Conservation (phyloP, 2,329 filamentous ascomycete genomes). For the Exophiala alcalophila region DNA sequence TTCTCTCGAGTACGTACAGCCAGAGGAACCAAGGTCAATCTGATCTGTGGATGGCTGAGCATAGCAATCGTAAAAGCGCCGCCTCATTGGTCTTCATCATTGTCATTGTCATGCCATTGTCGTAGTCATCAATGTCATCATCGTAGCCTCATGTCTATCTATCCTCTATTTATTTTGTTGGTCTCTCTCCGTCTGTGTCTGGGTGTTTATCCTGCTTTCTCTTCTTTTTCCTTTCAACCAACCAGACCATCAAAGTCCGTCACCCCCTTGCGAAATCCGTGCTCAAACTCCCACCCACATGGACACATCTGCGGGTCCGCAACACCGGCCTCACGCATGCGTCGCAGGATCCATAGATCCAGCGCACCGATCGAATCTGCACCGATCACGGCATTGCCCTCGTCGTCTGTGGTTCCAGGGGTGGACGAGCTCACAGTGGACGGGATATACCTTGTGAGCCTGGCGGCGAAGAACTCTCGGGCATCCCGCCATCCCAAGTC, state of each 20-base stretch:
- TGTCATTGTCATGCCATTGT: too few relatives aligned
- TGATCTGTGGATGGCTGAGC: too few relatives aligned
- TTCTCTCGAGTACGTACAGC: constrained; percentile 1
- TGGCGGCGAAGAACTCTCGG: constrained; percentile 49
- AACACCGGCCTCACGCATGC: constrained; percentile 52
- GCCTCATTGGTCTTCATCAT: too few relatives aligned
- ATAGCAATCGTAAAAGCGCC: too few relatives aligned
- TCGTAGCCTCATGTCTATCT: too few relatives aligned
- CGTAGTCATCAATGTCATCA: too few relatives aligned
- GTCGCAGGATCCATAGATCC: constrained; percentile 58
- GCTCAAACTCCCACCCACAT: constrained; percentile 43
- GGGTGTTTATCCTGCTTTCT: too few relatives aligned
- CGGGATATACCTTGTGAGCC: constrained; percentile 35
- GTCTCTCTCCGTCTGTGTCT: too few relatives aligned
- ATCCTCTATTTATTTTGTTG: too few relatives aligned
- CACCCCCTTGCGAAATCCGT: constrained; percentile 39
- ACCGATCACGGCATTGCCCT: constrained; percentile 9
- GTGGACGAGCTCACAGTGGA: constrained; percentile 27
- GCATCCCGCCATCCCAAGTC: constrained; percentile 57
- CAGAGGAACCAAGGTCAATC: neutral
- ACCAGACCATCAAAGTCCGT: constrained; percentile 30
- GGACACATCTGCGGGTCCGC: constrained; percentile 35
- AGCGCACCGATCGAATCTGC: constrained; percentile 56
- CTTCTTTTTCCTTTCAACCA: too few relatives aligned
- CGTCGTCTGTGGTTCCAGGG: neutral